Evolutionary conservation across 1,284 basidiomycete species (phyloP).

Genomic region (Microbotryum scabiosae): DNA sequence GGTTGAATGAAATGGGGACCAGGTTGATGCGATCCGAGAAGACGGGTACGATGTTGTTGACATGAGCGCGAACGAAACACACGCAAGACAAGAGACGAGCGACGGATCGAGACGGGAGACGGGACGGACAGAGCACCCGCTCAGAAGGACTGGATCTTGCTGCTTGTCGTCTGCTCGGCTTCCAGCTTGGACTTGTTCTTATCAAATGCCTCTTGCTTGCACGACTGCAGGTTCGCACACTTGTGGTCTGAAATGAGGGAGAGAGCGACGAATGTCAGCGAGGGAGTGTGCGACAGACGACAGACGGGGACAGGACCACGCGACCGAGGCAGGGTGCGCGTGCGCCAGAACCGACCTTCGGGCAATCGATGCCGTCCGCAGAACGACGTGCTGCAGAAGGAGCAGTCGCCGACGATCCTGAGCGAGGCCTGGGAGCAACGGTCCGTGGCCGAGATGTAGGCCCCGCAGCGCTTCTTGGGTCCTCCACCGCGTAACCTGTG

Average conservation of each 20-base stretch:
- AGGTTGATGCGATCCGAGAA: slow-evolving; percentile 7
- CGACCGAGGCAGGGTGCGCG: background rate
- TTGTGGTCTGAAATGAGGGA: slow-evolving; percentile 16
- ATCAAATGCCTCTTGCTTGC: slow-evolving; percentile 72
- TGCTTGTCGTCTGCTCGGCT: slow-evolving; percentile 70
- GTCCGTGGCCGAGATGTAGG: slow-evolving; percentile 21
- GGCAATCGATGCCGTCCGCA: slow-evolving; percentile 48
- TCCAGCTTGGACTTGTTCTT: slow-evolving; percentile 74
- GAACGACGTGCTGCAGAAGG: slow-evolving; percentile 64
- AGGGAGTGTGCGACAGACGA: slow-evolving; percentile 4
- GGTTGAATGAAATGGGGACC: slow-evolving; percentile 11
- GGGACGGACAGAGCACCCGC: slow-evolving; percentile 4
- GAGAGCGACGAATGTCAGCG: slow-evolving; percentile 3
- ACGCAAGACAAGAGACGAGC: slow-evolving; percentile 9
- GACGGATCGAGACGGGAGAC: background rate
- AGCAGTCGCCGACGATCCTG: slow-evolving; percentile 70
- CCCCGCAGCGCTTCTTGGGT: slow-evolving; percentile 27
- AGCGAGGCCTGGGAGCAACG: slow-evolving; percentile 67
- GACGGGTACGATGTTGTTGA: background rate
- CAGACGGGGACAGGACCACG: background rate
- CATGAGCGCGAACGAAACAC: background rate
- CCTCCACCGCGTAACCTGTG: slow-evolving; percentile 19
- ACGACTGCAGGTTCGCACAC: slow-evolving; percentile 57
- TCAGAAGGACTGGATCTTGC: slow-evolving; percentile 72
- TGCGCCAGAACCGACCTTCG: slow-evolving; percentile 47